Conservation (phyloP, 2,329 filamentous ascomycete species). For the Thielaviopsis cerberus region DNA sequence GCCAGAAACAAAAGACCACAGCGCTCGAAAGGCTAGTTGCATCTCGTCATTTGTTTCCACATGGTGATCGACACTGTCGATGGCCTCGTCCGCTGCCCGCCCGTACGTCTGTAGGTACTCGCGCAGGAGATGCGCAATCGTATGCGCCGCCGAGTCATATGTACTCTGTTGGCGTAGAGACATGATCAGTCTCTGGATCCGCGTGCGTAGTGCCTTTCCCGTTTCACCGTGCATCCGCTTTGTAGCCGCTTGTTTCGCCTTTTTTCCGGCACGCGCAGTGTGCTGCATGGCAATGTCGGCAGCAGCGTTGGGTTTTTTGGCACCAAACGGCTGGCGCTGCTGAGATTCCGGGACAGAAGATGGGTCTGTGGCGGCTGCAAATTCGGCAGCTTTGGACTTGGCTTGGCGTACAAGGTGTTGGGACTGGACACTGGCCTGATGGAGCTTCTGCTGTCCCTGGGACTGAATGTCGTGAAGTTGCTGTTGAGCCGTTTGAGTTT, state of each 20-base stretch:
- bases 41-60: constrained; percentile 55
- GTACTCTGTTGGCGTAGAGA: constrained; percentile 60
- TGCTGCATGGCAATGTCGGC: constrained; percentile 18
- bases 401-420: background rate
- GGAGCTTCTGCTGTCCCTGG: background rate
- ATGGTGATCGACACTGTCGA: constrained; percentile 49
- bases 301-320: constrained; percentile 7
- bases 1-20: constrained; percentile 63
- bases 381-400: background rate
- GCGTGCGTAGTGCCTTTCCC: constrained; percentile 52
- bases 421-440: background rate
- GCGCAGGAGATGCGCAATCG: constrained; percentile 54
- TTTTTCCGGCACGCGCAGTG: constrained; percentile 33
- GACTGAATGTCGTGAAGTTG: background rate
- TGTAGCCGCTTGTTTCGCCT: constrained; percentile 40
- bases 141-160: constrained; percentile 74
- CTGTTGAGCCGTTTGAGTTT: background rate
- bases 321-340: background rate
- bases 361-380: background rate
- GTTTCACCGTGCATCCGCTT: constrained; percentile 58
- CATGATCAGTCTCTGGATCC: constrained; percentile 57
- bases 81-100: constrained; percentile 47
- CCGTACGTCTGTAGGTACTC: constrained; percentile 66
- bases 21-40: constrained; percentile 57
- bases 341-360: background rate